A percentile compares a stretch with the other conserved stretches of the same genome.
phyloP scores from a whole-genome alignment of 805 yeast species.

The Yarrowia sp. region DNA sequence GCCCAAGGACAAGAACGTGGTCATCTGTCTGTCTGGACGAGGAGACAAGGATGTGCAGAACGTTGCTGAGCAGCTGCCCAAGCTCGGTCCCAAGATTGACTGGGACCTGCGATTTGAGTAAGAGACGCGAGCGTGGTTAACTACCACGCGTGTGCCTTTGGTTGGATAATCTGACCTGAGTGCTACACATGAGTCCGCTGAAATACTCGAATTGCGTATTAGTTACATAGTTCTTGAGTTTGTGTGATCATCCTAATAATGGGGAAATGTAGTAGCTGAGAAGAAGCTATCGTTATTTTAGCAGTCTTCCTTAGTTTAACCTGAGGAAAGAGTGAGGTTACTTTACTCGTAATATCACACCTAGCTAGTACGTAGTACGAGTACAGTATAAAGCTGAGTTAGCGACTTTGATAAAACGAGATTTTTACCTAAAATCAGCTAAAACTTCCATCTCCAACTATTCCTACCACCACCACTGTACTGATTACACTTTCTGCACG shows the following conservation, averaged over 20 bases:
- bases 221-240: background rate
- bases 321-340: too few relatives aligned
- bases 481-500: background rate
- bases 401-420: too few relatives aligned
- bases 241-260: too few relatives aligned
- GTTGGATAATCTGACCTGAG: background rate
- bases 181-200: constrained; percentile 18
- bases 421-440: too few relatives aligned
- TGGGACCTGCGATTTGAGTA: constrained; percentile 85
- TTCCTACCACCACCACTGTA: too few relatives aligned
- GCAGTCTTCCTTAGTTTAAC: too few relatives aligned
- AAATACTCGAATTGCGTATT: background rate
- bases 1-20: constrained; percentile 72
- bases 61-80: constrained; percentile 92
- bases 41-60: constrained; percentile 99
- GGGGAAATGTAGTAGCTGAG: too few relatives aligned
- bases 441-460: too few relatives aligned
- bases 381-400: too few relatives aligned
- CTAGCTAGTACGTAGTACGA: too few relatives aligned
- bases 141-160: constrained; percentile 11
- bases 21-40: constrained; percentile 93
- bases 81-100: constrained; percentile 81
- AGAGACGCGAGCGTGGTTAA: constrained; percentile 19
- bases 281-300: too few relatives aligned
- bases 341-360: too few relatives aligned